These are phyloP conservation scores for Allium cepa DNA, from an alignment of 106 monocot genomes.

Conservation along the genomic window DNA sequence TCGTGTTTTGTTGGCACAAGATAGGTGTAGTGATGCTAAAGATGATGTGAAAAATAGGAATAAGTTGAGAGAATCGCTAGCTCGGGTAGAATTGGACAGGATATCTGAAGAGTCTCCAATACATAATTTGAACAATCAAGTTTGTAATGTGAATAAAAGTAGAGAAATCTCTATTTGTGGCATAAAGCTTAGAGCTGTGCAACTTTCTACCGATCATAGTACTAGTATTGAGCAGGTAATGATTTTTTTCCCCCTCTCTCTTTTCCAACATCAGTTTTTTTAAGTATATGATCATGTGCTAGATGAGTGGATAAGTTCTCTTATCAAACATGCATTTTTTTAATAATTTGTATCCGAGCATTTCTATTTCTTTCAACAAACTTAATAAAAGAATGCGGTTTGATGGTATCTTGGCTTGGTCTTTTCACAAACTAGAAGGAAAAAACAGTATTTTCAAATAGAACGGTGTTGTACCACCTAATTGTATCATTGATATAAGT, in stretches of 20 bases:
- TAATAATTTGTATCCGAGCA: not conserved
- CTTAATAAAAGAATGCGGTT: too few relatives aligned
- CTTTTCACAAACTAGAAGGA: too few relatives aligned
- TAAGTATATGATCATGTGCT: not conserved
- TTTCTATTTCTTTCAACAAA: not conserved
- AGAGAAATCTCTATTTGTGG: conserved; percentile 66
- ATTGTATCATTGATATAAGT: too few relatives aligned
- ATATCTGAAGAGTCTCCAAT: conserved; percentile 97
- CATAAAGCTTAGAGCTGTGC: conserved; percentile 72
- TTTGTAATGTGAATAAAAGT: conserved; percentile 48
- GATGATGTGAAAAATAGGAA: conserved; percentile 26
- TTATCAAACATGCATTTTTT: not conserved
- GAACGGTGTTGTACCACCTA: too few relatives aligned
- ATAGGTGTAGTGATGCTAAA: conserved; percentile 32
- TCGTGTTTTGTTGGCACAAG: conserved; percentile 85
- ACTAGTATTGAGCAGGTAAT: conserved; percentile 80
- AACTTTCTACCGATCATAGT: conserved; percentile 82
- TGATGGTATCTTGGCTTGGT: too few relatives aligned
- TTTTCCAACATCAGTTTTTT: not conserved
- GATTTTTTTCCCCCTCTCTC: not conserved
- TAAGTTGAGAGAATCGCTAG: conserved; percentile 67
- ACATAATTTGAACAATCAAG: conserved; percentile 44
- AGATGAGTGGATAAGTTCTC: not conserved
- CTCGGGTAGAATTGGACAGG: conserved; percentile 80
- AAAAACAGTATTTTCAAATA: too few relatives aligned